A percentile compares a stretch with the other conserved stretches of the same genome.
These are phyloP conservation scores for Paecilomyces fulvus DNA, from an alignment of 2,329 filamentous ascomycete genomes.

Conservation along the genomic window DNA sequence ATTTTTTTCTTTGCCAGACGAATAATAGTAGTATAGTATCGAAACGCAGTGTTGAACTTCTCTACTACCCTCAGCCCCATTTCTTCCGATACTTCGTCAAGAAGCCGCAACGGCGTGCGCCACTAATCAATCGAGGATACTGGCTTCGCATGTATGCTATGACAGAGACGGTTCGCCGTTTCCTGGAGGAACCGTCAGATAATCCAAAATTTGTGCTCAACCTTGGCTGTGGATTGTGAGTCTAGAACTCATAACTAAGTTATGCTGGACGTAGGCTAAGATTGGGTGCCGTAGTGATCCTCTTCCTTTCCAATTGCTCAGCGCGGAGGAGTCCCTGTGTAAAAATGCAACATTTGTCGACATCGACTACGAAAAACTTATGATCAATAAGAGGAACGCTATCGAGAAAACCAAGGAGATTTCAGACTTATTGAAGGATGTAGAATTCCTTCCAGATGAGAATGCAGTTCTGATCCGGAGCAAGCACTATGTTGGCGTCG, in stretches of 20 bases:
- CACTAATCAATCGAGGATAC: constrained; percentile 83
- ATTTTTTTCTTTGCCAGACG: constrained; percentile 44
- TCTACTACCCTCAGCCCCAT: constrained; percentile 75
- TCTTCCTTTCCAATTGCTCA: constrained; percentile 73
- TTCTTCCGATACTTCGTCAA: constrained; percentile 83
- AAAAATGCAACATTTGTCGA: constrained; percentile 63
- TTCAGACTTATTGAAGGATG: constrained; percentile 41
- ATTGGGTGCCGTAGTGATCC: constrained; percentile 57
- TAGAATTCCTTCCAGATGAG: constrained; percentile 27
- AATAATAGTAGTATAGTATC: constrained; percentile 90
- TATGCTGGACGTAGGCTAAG: constrained; percentile 16
- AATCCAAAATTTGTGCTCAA: constrained; percentile 70
- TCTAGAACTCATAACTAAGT: constrained; percentile 19
- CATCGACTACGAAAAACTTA: constrained; percentile 75
- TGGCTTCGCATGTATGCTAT: constrained; percentile 78
- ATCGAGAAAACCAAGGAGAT: constrained; percentile 58
- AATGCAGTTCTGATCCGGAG: constrained; percentile 51
- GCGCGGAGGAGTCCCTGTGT: constrained; percentile 54
- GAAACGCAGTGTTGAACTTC: constrained; percentile 82
- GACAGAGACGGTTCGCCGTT: constrained; percentile 64
- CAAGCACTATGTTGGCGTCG: constrained; percentile 66
- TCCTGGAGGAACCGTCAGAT: constrained; percentile 51
- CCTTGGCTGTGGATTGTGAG: constrained; percentile 83
- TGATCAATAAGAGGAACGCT: constrained; percentile 62
- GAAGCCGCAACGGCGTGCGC: constrained; percentile 73